phyloP scores from a whole-genome alignment of 2,329 filamentous ascomycete species.

The Phialemonium atrogriseum region DNA sequence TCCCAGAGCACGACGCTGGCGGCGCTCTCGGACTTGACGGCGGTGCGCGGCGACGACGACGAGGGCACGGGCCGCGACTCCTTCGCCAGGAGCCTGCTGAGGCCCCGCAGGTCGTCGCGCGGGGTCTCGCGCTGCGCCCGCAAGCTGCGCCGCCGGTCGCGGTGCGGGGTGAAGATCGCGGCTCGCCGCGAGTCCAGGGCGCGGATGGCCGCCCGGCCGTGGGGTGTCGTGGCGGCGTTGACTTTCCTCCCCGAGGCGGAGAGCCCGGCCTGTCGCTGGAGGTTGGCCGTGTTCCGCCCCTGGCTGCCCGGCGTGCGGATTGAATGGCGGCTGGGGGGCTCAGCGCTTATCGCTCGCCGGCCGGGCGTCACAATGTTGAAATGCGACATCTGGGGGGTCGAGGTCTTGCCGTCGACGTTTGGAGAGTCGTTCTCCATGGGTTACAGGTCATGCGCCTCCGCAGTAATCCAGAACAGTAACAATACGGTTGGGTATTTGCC shows the following conservation, averaged over 20 bases:
- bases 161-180: constrained; percentile 52
- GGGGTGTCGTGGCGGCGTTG: constrained; percentile 41
- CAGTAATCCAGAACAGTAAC: too few species aligned
- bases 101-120: constrained; percentile 41
- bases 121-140: constrained; percentile 49
- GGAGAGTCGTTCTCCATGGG: constrained; percentile 9
- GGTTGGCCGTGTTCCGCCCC: constrained; percentile 19
- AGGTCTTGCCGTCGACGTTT: constrained; percentile 4
- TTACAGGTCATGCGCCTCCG: too few species aligned
- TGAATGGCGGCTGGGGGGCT: constrained; percentile 27
- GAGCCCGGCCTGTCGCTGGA: constrained; percentile 27
- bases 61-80: constrained; percentile 33
- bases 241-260: constrained; percentile 36
- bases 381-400: too few species aligned
- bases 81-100: constrained; percentile 46
- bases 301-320: constrained; percentile 33
- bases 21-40: constrained; percentile 14
- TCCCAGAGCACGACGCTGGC: constrained; percentile 20
- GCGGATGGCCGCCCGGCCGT: constrained; percentile 51
- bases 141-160: constrained; percentile 47
- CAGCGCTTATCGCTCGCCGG: constrained; percentile 22
- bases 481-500: too few species aligned
- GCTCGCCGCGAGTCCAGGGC: constrained; percentile 51
- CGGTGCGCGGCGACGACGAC: constrained; percentile 36
- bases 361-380: constrained; percentile 18